phyloP scores from a whole-genome alignment of 768 basidiomycete species.

The Lactarius quietus region DNA sequence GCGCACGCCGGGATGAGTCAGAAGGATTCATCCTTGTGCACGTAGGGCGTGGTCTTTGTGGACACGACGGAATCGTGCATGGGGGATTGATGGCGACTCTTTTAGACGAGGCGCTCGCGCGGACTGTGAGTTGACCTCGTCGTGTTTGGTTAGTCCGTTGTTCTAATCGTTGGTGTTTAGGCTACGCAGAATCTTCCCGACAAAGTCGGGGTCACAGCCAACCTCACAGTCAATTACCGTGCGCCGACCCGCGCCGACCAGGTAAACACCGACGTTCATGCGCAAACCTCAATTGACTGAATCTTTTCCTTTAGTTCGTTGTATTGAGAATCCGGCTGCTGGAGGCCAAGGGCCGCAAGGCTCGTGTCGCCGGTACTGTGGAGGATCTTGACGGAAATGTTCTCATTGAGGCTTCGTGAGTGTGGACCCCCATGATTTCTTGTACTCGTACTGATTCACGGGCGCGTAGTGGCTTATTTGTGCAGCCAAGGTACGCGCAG shows the following conservation, averaged over 20 bases:
- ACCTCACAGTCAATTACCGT: constrained; percentile 73
- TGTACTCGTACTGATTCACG: background rate
- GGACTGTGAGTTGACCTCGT: constrained; percentile 55
- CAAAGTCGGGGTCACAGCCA: constrained; percentile 91
- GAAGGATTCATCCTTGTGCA: constrained; percentile 74
- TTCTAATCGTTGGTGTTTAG: constrained; percentile 37
- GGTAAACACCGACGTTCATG: constrained; percentile 37
- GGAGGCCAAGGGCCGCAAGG: constrained; percentile 76
- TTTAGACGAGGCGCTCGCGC: constrained; percentile 78
- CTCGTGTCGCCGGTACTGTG: constrained; percentile 61
- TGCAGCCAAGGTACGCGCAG: constrained; percentile 86
- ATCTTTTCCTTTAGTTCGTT: constrained; percentile 57
- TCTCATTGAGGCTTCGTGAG: constrained; percentile 79
- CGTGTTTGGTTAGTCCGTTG: background rate
- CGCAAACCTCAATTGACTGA: background rate
- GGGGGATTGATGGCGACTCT: constrained; percentile 90
- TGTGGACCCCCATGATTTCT: constrained; percentile 29
- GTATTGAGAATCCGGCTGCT: constrained; percentile 68
- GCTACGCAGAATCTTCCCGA: constrained; percentile 84
- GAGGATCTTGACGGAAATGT: constrained; percentile 80
- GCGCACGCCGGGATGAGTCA: constrained; percentile 69
- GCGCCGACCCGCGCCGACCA: constrained; percentile 90
- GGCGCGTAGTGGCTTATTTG: constrained; percentile 66
- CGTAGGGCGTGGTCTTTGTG: constrained; percentile 83
- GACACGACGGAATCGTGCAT: constrained; percentile 92